Conservation (phyloP, 345 rosid species). For the Hibiscus mutabilis region DNA sequence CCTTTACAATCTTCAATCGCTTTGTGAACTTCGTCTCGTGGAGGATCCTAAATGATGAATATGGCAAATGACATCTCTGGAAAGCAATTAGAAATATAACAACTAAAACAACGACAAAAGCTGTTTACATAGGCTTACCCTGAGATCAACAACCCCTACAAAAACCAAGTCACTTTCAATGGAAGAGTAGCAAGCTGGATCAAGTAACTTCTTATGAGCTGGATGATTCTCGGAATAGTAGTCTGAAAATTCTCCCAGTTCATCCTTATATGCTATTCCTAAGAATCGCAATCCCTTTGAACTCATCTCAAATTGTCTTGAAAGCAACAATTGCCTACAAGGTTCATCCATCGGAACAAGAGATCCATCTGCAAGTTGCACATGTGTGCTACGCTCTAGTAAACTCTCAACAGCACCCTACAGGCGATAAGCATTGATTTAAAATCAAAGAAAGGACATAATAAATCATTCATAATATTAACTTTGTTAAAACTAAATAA, state of each 20-base stretch:
- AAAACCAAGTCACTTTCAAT: constrained; percentile 68
- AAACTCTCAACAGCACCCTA: constrained; percentile 94
- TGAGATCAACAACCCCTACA: constrained; percentile 77
- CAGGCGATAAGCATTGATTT: constrained; percentile 12
- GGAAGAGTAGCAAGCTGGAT: constrained; percentile 58
- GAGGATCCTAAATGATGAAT: constrained; percentile 61
- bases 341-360: constrained; percentile 61
- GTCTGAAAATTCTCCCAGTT: constrained; percentile 71
- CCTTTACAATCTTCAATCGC: constrained; percentile 75
- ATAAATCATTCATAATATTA: background rate
- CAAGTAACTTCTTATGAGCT: constrained; percentile 80
- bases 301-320: constrained; percentile 64
- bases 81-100: background rate
- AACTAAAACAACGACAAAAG: background rate
- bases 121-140: constrained; percentile 36
- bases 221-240: constrained; percentile 67
- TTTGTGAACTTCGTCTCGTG: constrained; percentile 70
- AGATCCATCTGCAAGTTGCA: constrained; percentile 89
- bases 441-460: background rate
- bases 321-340: constrained; percentile 56
- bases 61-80: background rate
- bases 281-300: constrained; percentile 83
- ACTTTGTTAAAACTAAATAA: background rate
- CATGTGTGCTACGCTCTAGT: constrained; percentile 64
- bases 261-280: constrained; percentile 81